phyloP scores from a whole-genome alignment of 805 yeast genomes.

The Zygosaccharomyces bisporus region DNA sequence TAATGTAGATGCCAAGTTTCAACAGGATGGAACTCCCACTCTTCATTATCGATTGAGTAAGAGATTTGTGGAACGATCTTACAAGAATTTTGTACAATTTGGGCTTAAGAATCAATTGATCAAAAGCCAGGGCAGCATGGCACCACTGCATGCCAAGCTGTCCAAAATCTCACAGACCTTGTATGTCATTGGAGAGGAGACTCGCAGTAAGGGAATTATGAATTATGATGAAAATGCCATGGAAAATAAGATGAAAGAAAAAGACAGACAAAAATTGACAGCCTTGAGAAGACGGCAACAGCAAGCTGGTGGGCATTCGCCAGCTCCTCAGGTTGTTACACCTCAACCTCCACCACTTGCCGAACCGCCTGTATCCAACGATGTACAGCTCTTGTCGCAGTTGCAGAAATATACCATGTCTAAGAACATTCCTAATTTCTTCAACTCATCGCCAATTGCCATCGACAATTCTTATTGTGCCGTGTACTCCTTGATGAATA shows the following conservation, averaged over 20 bases:
- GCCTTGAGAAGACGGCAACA: conserved; percentile 10
- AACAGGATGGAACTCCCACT: conserved; percentile 38
- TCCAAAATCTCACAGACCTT: conserved; percentile 35
- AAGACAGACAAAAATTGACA: conserved; percentile 25
- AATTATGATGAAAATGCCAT: conserved; percentile 26
- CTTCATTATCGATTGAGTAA: conserved; percentile 49
- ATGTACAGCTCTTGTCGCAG: conserved; percentile 16
- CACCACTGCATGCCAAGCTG: conserved; percentile 27
- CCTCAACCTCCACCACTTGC: conserved; percentile 8
- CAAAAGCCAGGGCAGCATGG: conserved; percentile 23
- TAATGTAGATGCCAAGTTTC: conserved; percentile 55
- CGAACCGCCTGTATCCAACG: conserved; percentile 6
- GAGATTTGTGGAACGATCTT: conserved; percentile 59
- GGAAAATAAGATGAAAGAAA: conserved; percentile 25
- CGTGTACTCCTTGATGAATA: conserved; percentile 61
- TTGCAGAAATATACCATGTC: conserved; percentile 31
- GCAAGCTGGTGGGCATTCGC: conserved; percentile 6
- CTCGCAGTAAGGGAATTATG: conserved; percentile 35
- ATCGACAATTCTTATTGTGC: conserved; percentile 51
- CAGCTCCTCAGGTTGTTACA: conserved; percentile 7
- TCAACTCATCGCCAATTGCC: conserved; percentile 37
- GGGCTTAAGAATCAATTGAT: conserved; percentile 39
- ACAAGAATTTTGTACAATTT: conserved; percentile 44
- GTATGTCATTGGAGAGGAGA: conserved; percentile 36
- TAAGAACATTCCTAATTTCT: conserved; percentile 27